These are phyloP conservation scores for Hypoxylon sp. DNA, from an alignment of 2,329 filamentous ascomycete species.

Conservation along the genomic window DNA sequence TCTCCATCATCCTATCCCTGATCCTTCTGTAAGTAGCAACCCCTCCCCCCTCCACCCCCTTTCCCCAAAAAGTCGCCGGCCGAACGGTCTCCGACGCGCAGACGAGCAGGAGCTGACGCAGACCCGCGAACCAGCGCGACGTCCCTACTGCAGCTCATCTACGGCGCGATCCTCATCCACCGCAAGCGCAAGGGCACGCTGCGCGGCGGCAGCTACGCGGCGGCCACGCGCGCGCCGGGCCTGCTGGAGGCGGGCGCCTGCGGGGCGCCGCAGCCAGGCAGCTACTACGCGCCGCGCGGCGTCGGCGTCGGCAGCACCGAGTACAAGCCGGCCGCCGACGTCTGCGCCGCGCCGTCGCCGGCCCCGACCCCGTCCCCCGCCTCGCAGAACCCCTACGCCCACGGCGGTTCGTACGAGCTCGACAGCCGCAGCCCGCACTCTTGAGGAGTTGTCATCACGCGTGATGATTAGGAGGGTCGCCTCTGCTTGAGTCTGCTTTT, in stretches of 20 bases:
- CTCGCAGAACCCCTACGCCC: neutral
- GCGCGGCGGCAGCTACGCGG: conserved; percentile 33
- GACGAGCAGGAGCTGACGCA: conserved; percentile 6
- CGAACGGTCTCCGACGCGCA: no score
- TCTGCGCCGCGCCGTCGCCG: conserved; percentile 7
- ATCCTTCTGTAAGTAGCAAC: conserved; percentile 30
- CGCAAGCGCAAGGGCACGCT: conserved; percentile 37
- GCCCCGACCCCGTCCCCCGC: conserved; percentile 2
- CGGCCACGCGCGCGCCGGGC: conserved; percentile 25
- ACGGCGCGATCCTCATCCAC: conserved; percentile 38
- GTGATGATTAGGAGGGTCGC: no score
- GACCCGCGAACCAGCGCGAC: conserved; percentile 32
- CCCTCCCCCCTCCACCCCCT: neutral
- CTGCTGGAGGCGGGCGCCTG: conserved; percentile 21
- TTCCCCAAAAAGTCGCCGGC: no score
- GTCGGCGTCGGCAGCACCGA: conserved; percentile 32
- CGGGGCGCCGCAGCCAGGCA: conserved; percentile 8
- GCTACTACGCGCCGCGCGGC: conserved; percentile 15
- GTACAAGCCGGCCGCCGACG: conserved; percentile 29
- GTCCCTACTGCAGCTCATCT: conserved; percentile 35
- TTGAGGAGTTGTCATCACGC: neutral
- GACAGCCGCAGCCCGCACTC: conserved; percentile 13
- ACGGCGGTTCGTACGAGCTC: conserved; percentile 22
- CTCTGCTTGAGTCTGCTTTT: no score
- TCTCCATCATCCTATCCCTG: conserved; percentile 25